phyloP scores from a whole-genome alignment of 345 rosid genomes.

The Zanthoxylum bungeanum region DNA sequence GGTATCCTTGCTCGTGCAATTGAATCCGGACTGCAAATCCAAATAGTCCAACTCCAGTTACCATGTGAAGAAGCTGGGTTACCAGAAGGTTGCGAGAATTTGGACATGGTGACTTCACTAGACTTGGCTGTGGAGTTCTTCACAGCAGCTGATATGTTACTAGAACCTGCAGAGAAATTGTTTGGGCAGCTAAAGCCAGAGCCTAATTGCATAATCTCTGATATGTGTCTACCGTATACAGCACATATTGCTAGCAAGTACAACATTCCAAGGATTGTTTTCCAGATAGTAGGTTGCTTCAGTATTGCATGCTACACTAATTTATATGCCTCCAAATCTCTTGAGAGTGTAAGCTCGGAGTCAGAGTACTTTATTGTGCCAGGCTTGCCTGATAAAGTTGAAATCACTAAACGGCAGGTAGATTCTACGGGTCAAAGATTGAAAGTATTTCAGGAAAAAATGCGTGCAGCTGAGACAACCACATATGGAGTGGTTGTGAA shows the following conservation, averaged over 20 bases:
- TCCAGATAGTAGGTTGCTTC: constrained; percentile 56
- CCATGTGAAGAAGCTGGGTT: constrained; percentile 24
- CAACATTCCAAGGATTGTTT: constrained; percentile 47
- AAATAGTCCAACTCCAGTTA: constrained; percentile 14
- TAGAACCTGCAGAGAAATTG: constrained; percentile 30
- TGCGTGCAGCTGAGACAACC: constrained; percentile 20
- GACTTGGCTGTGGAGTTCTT: constrained; percentile 10
- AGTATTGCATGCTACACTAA: constrained; percentile 31
- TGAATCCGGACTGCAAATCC: constrained; percentile 29
- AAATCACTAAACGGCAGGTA: constrained; percentile 29
- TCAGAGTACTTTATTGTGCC: constrained; percentile 37
- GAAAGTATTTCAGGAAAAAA: constrained; percentile 14
- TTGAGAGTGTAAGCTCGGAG: constrained; percentile 14
- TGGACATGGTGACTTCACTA: constrained; percentile 23
- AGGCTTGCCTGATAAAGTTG: constrained; percentile 35
- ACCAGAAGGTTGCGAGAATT: constrained; percentile 27
- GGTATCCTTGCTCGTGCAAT: constrained; percentile 22
- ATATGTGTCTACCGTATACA: constrained; percentile 43
- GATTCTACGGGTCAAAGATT: constrained; percentile 7
- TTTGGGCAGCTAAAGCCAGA: constrained; percentile 30
- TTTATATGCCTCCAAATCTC: constrained; percentile 14
- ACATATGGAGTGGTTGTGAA: constrained; percentile 35
- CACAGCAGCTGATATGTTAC: constrained; percentile 6
- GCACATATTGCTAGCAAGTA: constrained; percentile 31
- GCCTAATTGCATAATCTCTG: constrained; percentile 55